These are phyloP conservation scores for Planoprotostelium fungivorum DNA, from an alignment of 78 protist species.

Conservation along the genomic window DNA sequence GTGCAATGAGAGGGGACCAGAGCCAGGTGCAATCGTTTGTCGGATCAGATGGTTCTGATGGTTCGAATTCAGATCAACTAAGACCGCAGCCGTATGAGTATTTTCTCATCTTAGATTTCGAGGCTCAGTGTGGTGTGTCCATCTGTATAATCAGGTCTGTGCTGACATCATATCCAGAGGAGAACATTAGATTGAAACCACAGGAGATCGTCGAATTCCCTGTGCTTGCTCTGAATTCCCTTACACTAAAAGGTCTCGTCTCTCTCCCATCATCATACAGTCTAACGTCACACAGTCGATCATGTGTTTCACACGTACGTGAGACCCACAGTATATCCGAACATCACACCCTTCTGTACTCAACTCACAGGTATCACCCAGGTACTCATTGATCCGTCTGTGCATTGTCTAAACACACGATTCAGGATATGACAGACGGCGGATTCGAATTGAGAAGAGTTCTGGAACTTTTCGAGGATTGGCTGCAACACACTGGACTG, in stretches of 20 bases:
- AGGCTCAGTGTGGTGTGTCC: background rate
- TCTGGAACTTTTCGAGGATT: background rate
- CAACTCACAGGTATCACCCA: constrained; percentile 39
- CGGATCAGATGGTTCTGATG: no score
- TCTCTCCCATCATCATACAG: background rate
- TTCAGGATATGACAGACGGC: background rate
- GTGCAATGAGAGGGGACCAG: background rate
- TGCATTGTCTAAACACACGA: background rate
- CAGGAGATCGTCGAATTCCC: constrained; percentile 54
- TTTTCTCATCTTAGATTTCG: constrained; percentile 8
- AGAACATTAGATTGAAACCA: background rate
- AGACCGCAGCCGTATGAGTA: background rate
- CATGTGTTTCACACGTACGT: constrained; percentile 19
- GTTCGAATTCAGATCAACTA: background rate
- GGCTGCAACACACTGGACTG: constrained; percentile 3
- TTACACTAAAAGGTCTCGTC: background rate
- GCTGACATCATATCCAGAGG: background rate
- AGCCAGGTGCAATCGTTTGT: no score
- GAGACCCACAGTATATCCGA: constrained; percentile 8
- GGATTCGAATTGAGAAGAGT: background rate
- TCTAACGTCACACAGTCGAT: background rate
- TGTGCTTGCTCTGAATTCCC: background rate
- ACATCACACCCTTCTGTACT: constrained; percentile 14
- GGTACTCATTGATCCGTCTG: background rate
- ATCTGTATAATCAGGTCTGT: background rate